A percentile compares a stretch with the other conserved stretches of the same genome.
Conservation (phyloP, 768 basidiomycete species). For the Calocera cornea region DNA sequence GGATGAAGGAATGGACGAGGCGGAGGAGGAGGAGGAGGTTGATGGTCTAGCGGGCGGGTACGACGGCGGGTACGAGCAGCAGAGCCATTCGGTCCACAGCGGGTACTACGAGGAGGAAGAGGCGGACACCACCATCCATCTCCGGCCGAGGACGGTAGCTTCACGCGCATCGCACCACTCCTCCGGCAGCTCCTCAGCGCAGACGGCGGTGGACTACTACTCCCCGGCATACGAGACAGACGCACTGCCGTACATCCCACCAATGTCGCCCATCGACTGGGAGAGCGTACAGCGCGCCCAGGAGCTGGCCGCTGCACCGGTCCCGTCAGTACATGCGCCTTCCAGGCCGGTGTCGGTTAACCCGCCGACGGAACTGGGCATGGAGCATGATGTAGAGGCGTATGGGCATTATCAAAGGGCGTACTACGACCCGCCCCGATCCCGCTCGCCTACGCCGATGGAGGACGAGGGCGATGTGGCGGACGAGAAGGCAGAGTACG, state of each 20-base stretch:
- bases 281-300: neutral
- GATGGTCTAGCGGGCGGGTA: neutral
- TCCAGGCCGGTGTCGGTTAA: neutral
- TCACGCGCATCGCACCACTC: neutral
- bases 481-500: neutral
- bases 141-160: neutral
- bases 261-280: neutral
- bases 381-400: neutral
- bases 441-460: neutral
- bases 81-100: neutral
- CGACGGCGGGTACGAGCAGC: neutral
- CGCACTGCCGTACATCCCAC: neutral
- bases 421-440: neutral
- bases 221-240: neutral
- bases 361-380: neutral
- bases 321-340: neutral
- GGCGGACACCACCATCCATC: neutral
- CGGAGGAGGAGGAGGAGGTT: neutral
- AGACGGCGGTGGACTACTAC: neutral
- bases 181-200: neutral
- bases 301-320: neutral
- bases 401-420: neutral
- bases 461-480: neutral
- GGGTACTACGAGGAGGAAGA: neutral
- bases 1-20: neutral